A percentile compares a stretch with the other conserved stretches of the same genome.
Evolutionary conservation across 352 stramenopile species (phyloP).

Genomic region (Lagenidium giganteum): DNA sequence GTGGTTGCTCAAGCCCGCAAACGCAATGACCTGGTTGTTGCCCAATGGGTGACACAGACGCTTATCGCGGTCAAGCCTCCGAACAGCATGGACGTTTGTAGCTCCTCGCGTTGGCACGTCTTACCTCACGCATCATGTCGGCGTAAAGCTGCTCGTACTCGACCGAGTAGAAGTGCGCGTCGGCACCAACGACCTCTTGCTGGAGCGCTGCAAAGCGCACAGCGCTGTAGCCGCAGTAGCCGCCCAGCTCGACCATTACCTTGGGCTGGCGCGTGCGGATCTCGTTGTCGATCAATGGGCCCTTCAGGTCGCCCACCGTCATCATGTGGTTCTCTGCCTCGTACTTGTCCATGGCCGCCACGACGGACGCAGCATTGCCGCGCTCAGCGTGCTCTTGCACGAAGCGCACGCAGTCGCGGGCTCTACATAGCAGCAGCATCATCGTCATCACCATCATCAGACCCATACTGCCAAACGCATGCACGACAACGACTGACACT

Average conservation of each 20-base stretch:
- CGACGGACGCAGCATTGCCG: slow-evolving; percentile 25
- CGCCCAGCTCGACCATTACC: slow-evolving; percentile 36
- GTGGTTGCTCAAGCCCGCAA: slow-evolving; percentile 8
- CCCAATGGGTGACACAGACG: too few relatives aligned
- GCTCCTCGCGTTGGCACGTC: too few relatives aligned
- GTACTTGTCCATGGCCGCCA: slow-evolving; percentile 36
- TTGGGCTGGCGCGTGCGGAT: slow-evolving; percentile 27
- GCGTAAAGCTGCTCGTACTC: slow-evolving; percentile 30
- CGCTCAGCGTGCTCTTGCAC: slow-evolving; percentile 28
- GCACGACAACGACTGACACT: too few relatives aligned
- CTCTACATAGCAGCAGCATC: too few relatives aligned
- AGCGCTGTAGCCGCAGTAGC: slow-evolving; percentile 34
- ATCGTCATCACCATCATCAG: too few relatives aligned
- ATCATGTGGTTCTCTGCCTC: slow-evolving; percentile 31
- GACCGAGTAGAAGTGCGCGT: slow-evolving; percentile 36
- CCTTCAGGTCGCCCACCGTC: slow-evolving; percentile 34
- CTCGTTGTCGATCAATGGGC: slow-evolving; percentile 32
- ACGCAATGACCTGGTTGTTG: slow-evolving; percentile 13
- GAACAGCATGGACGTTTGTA: too few relatives aligned
- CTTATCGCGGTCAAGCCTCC: too few relatives aligned
- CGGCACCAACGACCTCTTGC: slow-evolving; percentile 16
- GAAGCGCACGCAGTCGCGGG: slow-evolving; percentile 23
- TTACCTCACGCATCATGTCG: slow-evolving; percentile 28
- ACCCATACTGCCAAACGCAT: too few relatives aligned
- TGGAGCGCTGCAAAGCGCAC: slow-evolving; percentile 32